These are phyloP conservation scores for Rubroboletus satanas DNA, from an alignment of 768 basidiomycete species.

Conservation along the genomic window DNA sequence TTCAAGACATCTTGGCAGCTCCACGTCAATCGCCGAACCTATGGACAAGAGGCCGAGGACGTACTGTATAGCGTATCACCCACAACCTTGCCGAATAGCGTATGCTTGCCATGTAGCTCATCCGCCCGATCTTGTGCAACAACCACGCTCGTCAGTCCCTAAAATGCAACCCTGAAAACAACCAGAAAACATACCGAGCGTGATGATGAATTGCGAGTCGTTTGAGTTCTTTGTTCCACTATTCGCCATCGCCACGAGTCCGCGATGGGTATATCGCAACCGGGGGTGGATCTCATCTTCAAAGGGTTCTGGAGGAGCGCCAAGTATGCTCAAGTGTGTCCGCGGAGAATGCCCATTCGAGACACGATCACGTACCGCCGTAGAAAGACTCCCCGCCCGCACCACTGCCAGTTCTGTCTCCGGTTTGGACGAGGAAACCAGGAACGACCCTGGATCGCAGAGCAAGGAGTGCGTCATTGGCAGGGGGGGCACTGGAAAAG, in stretches of 20 bases:
- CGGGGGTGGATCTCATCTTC: constrained; percentile 94
- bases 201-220: constrained; percentile 93
- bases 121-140: constrained; percentile 70
- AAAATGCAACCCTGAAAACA: too few species aligned
- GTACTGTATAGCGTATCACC: constrained; percentile 89
- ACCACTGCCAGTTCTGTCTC: constrained; percentile 89
- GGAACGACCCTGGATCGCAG: constrained; percentile 63
- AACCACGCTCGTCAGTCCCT: neutral
- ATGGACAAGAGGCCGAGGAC: constrained; percentile 23
- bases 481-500: neutral
- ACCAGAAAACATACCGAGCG: constrained; percentile 55
- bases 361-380: constrained; percentile 54
- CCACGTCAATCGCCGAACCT: neutral
- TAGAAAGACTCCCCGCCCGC: constrained; percentile 93
- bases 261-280: constrained; percentile 84
- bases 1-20: constrained; percentile 72
- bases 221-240: constrained; percentile 84
- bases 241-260: constrained; percentile 93
- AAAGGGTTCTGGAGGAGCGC: constrained; percentile 63
- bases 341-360: neutral
- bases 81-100: constrained; percentile 85
- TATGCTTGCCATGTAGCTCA: constrained; percentile 92
- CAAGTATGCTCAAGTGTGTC: neutral
- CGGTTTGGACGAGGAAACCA: constrained; percentile 91
- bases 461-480: neutral